Percentiles rank a stretch among this genome's conserved stretches.
phyloP scores from a whole-genome alignment of 2,329 filamentous ascomycete species.

The Aspergillus cejpii region DNA sequence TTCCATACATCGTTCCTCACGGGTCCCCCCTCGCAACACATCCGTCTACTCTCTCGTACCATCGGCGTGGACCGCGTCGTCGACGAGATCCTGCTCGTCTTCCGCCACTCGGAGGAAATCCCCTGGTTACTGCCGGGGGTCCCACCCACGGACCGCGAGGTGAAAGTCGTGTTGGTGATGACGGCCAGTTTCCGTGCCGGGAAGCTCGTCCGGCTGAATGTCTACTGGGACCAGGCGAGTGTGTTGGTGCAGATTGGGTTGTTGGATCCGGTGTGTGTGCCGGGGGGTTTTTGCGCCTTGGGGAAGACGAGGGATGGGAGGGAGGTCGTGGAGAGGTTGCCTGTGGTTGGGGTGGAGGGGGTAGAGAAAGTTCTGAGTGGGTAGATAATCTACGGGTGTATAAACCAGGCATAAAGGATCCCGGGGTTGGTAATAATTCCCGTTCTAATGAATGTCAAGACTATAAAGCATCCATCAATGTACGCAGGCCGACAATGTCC shows the following conservation, averaged over 20 bases:
- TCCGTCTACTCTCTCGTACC: slow-evolving; percentile 51
- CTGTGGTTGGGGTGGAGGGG: slow-evolving; percentile 33
- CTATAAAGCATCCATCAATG: not conserved
- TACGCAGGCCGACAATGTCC: slow-evolving; percentile 23
- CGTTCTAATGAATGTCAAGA: not conserved
- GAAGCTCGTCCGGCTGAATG: slow-evolving; percentile 44
- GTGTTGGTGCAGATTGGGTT: slow-evolving; percentile 55
- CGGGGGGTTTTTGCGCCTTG: slow-evolving; percentile 38
- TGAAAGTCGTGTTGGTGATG: slow-evolving; percentile 49
- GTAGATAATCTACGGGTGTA: not conserved
- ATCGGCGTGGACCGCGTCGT: slow-evolving; percentile 51
- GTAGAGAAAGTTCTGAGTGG: slow-evolving; percentile 22
- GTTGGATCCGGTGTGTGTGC: slow-evolving; percentile 49
- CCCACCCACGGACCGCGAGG: slow-evolving; percentile 47
- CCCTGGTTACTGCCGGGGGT: slow-evolving; percentile 53
- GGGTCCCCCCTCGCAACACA: slow-evolving; percentile 42
- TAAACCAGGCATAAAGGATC: not conserved
- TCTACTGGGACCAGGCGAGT: slow-evolving; percentile 59
- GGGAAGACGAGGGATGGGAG: slow-evolving; percentile 25
- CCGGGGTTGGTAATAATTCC: not conserved
- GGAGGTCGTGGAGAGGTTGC: slow-evolving; percentile 26
- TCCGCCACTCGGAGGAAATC: slow-evolving; percentile 50
- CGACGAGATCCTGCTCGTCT: slow-evolving; percentile 51
- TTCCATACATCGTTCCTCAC: slow-evolving; percentile 50
- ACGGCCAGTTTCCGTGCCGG: slow-evolving; percentile 40